Evolutionary conservation across 495 filamentous ascomycete genomes (phyloP).

Genomic region (Talaromyces nanjingensis): DNA sequence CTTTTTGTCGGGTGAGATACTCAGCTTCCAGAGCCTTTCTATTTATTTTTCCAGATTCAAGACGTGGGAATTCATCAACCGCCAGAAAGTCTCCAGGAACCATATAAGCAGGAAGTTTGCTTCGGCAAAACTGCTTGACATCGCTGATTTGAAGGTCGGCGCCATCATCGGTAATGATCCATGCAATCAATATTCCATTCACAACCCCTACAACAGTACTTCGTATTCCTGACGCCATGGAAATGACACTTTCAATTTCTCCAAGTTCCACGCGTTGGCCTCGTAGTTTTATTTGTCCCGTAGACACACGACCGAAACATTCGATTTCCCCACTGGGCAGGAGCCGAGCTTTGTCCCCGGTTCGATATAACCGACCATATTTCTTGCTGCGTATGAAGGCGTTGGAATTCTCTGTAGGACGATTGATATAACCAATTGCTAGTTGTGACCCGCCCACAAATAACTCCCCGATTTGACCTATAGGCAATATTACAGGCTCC

Average conservation of each 20-base stretch:
- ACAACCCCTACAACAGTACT: constrained; percentile 55
- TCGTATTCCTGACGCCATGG: constrained; percentile 43
- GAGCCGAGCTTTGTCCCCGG: constrained; percentile 74
- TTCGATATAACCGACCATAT: constrained; percentile 63
- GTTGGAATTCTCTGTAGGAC: constrained; percentile 58
- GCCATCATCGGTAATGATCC: constrained; percentile 45
- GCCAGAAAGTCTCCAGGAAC: constrained; percentile 62
- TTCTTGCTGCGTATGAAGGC: constrained; percentile 54
- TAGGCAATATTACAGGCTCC: constrained; percentile 47
- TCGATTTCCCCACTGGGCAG: constrained; percentile 62
- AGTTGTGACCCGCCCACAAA: constrained; percentile 72
- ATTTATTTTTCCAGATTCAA: constrained; percentile 76
- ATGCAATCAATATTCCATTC: constrained; percentile 55
- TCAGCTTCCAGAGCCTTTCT: constrained; percentile 53
- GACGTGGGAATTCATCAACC: constrained; percentile 52
- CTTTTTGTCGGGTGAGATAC: constrained; percentile 31
- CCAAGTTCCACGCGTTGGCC: constrained; percentile 80
- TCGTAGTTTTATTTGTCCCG: constrained; percentile 74
- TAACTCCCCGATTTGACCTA: constrained; percentile 74
- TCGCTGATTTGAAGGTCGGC: constrained; percentile 19
- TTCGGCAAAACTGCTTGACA: constrained; percentile 51
- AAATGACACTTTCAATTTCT: constrained; percentile 67
- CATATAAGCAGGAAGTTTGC: constrained; percentile 75
- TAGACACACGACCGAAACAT: constrained; percentile 68
- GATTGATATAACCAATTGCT: constrained; percentile 72